phyloP scores from a whole-genome alignment of 164 flowering plant genomes.

The Stephania yunnanensis region DNA sequence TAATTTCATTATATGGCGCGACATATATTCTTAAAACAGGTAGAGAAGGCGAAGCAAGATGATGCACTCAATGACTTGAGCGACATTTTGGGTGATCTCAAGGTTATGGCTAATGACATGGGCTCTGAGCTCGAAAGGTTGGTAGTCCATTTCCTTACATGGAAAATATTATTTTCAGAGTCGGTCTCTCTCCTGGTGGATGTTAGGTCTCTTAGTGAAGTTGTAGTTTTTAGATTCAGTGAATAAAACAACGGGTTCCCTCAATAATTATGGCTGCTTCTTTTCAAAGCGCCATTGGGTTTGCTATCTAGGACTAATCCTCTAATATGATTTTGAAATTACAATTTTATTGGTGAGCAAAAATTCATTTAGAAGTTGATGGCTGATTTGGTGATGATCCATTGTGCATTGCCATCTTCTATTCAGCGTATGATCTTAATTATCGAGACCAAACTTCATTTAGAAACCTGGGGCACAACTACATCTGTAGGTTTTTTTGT shows the following conservation, averaged over 20 bases:
- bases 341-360: too few relatives aligned
- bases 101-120: slow-evolving; percentile 84
- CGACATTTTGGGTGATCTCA: slow-evolving; percentile 64
- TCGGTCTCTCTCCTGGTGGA: background rate
- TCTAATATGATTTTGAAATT: too few relatives aligned
- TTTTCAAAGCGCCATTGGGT: background rate
- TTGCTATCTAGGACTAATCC: background rate
- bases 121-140: slow-evolving; percentile 73
- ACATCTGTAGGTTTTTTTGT: too few relatives aligned
- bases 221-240: background rate
- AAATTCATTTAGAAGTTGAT: too few relatives aligned
- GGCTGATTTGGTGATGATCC: too few relatives aligned
- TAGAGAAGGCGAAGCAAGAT: slow-evolving; percentile 70
- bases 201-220: background rate
- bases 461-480: too few relatives aligned
- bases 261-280: background rate
- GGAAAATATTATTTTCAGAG: background rate
- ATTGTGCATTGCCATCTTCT: too few relatives aligned
- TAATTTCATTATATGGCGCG: background rate
- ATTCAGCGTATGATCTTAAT: too few relatives aligned
- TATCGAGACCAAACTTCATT: too few relatives aligned
- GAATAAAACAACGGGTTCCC: too few relatives aligned
- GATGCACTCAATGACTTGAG: slow-evolving; percentile 70
- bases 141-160: background rate
- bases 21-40: slow-evolving; percentile 30